phyloP scores from a whole-genome alignment of 148 eudicot species.

The Chenopodium quinoa region DNA sequence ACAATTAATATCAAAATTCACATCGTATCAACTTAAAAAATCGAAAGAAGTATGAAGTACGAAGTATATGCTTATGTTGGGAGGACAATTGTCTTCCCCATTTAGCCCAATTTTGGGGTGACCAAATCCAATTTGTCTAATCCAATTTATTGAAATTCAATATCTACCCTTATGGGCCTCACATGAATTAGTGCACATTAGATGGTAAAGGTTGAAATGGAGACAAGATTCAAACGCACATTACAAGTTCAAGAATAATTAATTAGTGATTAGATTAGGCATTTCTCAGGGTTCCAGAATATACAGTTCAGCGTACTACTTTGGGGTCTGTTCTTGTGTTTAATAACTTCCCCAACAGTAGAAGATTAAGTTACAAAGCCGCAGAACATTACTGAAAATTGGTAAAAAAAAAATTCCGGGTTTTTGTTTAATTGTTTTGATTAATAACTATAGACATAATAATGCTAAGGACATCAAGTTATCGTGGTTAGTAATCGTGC shows the following conservation, averaged over 20 bases:
- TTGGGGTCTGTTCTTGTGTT: neutral
- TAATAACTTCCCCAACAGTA: neutral
- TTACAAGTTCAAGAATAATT: neutral
- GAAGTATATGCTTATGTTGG: no score
- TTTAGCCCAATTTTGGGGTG: no score
- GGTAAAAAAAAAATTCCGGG: no score
- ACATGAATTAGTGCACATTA: no score
- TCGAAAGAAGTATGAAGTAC: no score
- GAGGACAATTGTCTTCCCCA: no score
- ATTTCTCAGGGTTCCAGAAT: neutral
- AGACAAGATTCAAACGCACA: neutral
- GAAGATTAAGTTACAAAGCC: neutral
- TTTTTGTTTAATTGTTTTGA: neutral
- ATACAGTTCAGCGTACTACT: neutral
- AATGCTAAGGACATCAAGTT: constrained; percentile 20
- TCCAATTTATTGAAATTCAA: no score
- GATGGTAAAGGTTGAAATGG: neutral
- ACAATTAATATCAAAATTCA: no score
- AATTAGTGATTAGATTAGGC: constrained; percentile 13
- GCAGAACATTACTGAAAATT: neutral
- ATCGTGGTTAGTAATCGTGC: constrained; percentile 18
- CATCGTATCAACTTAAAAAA: no score
- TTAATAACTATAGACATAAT: constrained; percentile 11
- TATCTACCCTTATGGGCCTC: no score
- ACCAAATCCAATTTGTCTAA: no score